Evolutionary conservation across 139 green algal genomes (phyloP).

Genomic region (Chlorella sorokiniana): DNA sequence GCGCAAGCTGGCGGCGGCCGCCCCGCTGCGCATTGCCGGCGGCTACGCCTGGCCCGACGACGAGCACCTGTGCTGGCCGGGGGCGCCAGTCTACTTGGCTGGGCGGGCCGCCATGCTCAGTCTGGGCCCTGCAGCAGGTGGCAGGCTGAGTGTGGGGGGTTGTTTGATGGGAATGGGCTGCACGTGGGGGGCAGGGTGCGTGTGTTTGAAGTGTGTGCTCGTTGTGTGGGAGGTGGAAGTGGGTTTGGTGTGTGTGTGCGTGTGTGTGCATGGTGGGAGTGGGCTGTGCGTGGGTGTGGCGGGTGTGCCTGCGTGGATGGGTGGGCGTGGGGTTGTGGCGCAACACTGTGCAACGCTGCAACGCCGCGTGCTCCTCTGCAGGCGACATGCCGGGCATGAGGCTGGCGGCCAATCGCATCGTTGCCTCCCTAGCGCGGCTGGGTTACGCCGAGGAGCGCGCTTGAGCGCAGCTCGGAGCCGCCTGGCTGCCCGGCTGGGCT

Average conservation of each 20-base stretch:
- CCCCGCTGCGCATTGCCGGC: conserved; percentile 12
- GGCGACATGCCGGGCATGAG: conserved; percentile 36
- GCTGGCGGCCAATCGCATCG: conserved; percentile 37
- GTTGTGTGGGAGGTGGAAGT: background rate
- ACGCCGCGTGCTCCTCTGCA: background rate
- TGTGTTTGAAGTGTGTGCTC: background rate
- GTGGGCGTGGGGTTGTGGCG: no score
- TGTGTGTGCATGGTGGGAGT: no score
- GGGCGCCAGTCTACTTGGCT: conserved; percentile 22
- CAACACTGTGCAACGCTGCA: background rate
- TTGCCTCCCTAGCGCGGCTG: conserved; percentile 5
- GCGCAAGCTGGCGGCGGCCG: background rate
- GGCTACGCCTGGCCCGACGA: conserved; percentile 32
- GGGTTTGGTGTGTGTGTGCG: background rate
- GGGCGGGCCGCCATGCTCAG: conserved; percentile 32
- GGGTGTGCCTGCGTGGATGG: background rate
- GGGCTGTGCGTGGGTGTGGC: no score
- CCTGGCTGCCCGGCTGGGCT: background rate
- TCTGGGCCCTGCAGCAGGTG: conserved; percentile 35
- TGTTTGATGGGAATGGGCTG: background rate
- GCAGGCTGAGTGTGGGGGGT: background rate
- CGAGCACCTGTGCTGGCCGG: conserved; percentile 23
- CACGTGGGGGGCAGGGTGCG: background rate
- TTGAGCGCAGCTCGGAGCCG: conserved; percentile 1
- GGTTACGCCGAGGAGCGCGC: conserved; percentile 8